These are phyloP conservation scores for Nitzschia putrida DNA, from an alignment of 108 stramenopile genomes.

Conservation along the genomic window DNA sequence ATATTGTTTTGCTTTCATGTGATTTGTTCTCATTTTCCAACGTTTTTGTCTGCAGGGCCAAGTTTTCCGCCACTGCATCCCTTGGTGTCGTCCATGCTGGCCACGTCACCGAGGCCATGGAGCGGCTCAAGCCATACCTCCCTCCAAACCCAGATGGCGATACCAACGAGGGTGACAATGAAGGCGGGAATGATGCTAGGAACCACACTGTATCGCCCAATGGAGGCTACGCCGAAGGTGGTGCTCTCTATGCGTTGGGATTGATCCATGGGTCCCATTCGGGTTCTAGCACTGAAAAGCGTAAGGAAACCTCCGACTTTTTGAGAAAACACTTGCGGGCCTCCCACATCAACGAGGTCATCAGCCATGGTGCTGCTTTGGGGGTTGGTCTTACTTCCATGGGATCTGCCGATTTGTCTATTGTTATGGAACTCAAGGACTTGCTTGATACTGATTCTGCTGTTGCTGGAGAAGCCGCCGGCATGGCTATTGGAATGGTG, in stretches of 20 bases:
- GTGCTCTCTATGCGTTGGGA: constrained; percentile 95
- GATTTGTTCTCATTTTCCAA: neutral
- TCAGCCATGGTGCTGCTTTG: constrained; percentile 97
- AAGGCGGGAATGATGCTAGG: constrained; percentile 14
- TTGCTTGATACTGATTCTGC: constrained; percentile 95
- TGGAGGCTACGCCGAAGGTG: constrained; percentile 94
- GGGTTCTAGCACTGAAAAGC: constrained; percentile 81
- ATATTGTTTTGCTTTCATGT: neutral
- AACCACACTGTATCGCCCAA: constrained; percentile 57
- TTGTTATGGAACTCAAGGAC: constrained; percentile 91
- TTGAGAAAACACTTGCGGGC: constrained; percentile 76
- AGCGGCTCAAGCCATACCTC: constrained; percentile 94
- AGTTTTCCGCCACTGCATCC: constrained; percentile 96
- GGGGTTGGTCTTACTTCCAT: constrained; percentile 97
- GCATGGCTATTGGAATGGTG: constrained; percentile 97
- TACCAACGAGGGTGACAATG: constrained; percentile 40
- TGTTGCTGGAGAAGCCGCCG: constrained; percentile 98
- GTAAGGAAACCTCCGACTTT: constrained; percentile 76
- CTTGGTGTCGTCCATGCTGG: constrained; percentile 97
- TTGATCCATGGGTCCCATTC: constrained; percentile 93
- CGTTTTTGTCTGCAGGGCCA: constrained; percentile 70
- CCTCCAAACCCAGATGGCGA: constrained; percentile 73
- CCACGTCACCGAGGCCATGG: constrained; percentile 96
- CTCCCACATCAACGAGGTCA: constrained; percentile 91
- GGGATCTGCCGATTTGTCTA: constrained; percentile 81